Base-by-base conservation (phyloP, 2,329 filamentous ascomycete genomes). In the Xylariaceae sp. region DNA sequence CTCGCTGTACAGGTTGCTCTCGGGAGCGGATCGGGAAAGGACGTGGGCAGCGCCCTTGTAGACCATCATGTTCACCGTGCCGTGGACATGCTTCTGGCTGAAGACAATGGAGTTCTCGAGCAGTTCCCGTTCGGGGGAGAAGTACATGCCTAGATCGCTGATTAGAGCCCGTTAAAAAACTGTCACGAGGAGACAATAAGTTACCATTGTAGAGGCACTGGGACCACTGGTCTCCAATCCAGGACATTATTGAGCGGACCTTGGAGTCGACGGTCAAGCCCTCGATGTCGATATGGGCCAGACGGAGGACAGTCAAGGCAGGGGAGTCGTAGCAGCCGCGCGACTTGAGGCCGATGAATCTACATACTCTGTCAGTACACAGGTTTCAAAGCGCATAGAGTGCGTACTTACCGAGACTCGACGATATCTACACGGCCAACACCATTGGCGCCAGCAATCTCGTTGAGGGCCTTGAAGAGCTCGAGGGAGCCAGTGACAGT, bases 361-460 rank as follows among this genome's bases (percentile, higher is more conserved):
- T 76, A 69, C 18, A 12, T n/a, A 24, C 3, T 15, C 85, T 85
- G 57, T 50, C 40, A 38, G 28, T 31, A 31, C 5, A 29, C 13
- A 15, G 17, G 29, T 35, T 8, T 9, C 18, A 13, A 29, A 16
- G 3, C 14, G 24, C 6, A 17, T 5, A 9, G 16, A 36, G 6
- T 15, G 23, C 13, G n/a, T 13, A 18, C 28, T 26, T 14, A 24
- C 21, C 35, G 16, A 38, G 40, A 43, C 34, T 43, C 41, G 7
- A 89, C 85, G 58, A 90, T 90, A 63, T 90, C 85, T 50, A 90
- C 82, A 56, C 86, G 73, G 55, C 85, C 86, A 51, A 90, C 76
- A 60, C 86, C 86, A 67, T 41, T 37, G 11, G 70, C 73, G 60
- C 77, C 74, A 49, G 77, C 86, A 48, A 90, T 81, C 43, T 76